Percentiles rank a stretch among this genome's conserved stretches.
phyloP scores from a whole-genome alignment of 2,329 filamentous ascomycete species.

The Fusarium algeriense region DNA sequence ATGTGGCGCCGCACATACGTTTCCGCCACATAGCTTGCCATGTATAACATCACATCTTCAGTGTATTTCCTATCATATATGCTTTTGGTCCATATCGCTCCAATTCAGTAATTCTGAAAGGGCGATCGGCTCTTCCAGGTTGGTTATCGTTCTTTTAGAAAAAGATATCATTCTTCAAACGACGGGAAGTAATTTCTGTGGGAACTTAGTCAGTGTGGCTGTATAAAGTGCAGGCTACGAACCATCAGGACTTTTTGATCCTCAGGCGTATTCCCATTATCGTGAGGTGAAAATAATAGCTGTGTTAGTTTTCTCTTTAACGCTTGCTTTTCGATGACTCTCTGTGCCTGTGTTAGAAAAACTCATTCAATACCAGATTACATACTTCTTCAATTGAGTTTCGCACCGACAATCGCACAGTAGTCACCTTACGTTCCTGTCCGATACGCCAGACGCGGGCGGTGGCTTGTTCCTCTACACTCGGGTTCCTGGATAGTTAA shows the following conservation, averaged over 20 bases:
- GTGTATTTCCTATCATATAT: too few species aligned
- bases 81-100: too few species aligned
- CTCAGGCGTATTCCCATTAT: conserved; percentile 12
- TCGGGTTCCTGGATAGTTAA: conserved; percentile 55
- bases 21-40: too few species aligned
- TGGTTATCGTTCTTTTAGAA: too few species aligned
- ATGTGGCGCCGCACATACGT: too few species aligned
- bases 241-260: conserved; percentile 22
- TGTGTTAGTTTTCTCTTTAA: conserved; percentile 40
- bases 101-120: too few species aligned
- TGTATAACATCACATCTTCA: too few species aligned
- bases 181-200: too few species aligned
- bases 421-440: conserved; percentile 54
- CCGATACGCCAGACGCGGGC: conserved; percentile 56
- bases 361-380: rapidly evolving
- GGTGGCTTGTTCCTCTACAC: conserved; percentile 60
- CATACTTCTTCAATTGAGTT: conserved; percentile 55
- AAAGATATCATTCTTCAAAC: too few species aligned
- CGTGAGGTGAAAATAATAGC: conserved; percentile 30
- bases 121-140: too few species aligned
- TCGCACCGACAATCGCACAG: conserved; percentile 54
- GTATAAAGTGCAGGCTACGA: not conserved
- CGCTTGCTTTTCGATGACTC: conserved; percentile 38
- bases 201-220: not conserved
- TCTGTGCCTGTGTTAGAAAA: not conserved